Base-by-base conservation (phyloP, 345 rosid genomes). In the Populus nigra region DNA sequence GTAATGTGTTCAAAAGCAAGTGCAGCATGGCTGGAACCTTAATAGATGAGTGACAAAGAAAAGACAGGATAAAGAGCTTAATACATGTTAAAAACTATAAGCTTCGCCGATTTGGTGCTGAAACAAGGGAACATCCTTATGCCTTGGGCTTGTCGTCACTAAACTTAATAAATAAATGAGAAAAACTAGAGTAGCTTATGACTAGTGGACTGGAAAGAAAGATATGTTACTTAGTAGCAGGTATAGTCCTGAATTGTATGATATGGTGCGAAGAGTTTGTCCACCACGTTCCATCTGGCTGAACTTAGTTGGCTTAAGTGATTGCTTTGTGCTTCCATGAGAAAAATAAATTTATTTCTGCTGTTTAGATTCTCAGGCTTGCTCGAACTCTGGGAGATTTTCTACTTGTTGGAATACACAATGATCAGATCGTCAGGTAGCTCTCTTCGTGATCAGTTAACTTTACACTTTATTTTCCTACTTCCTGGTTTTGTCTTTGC, bases 371-470 rank as follows among this genome's bases (percentile, higher is more conserved):
- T 79, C 82, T 91, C 77, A 87, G 90, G 83, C 50, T 87, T 81
- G 94, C 96, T 69, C 85, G 88, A 53, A 91, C 83, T 43, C 94
- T 91, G 73, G 94, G 96, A 74, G 92, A 91, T 83, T 91, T 91
- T 81, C 94, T 91, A 80, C 89, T 91, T 67, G 96, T 91, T 77
- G 96, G 94, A 16, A 87, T 90, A 73, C 89, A 90, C 84, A 86
- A 86, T 81, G 96, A 91, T 82, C 90, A 79, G 73, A 87, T 90
- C 1, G 88, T 88, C 84, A 89, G 96, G 96, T 92, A 82, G 68
- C 25, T 13, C 70, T 69, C 67, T 27, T 43, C 18, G 25, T 29
- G 23, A 16, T 57, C 18, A 33, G n/a, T 50, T 70, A 36, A 31
- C 50, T 67, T 61, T 33, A 43, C 61, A 16, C 47, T 20, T 15